phyloP scores from a whole-genome alignment of 2,329 filamentous ascomycete genomes.

The Fusarium tricinctum region DNA sequence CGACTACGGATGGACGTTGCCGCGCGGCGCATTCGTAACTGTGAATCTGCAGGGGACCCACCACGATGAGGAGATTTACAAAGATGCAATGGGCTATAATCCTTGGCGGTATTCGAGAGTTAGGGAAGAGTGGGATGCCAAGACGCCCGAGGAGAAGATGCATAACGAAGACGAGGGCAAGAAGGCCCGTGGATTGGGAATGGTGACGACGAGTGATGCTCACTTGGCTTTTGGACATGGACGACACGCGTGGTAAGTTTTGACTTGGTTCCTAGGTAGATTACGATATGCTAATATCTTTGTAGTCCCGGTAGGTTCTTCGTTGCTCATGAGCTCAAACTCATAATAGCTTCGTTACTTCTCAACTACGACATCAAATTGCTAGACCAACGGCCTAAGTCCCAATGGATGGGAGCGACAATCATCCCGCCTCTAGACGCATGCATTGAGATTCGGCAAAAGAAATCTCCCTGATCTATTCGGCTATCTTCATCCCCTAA shows the following conservation, averaged over 20 bases:
- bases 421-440: slow-evolving; percentile 52
- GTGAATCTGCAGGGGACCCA: slow-evolving; percentile 62
- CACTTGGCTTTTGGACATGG: slow-evolving; percentile 71
- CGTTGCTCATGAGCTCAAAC: slow-evolving; percentile 68
- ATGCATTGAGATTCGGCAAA: slow-evolving; percentile 49
- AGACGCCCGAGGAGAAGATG: slow-evolving; percentile 48
- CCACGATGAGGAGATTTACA: slow-evolving; percentile 62
- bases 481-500: not conserved
- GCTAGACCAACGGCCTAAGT: slow-evolving; percentile 56
- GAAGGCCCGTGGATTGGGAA: slow-evolving; percentile 58
- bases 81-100: slow-evolving; percentile 60
- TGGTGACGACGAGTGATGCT: slow-evolving; percentile 66
- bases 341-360: slow-evolving; percentile 65
- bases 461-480: not conserved
- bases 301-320: slow-evolving; percentile 68
- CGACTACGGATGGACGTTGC: slow-evolving; percentile 52
- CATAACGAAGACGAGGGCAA: slow-evolving; percentile 51
- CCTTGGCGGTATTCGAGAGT: slow-evolving; percentile 63
- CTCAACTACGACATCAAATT: slow-evolving; percentile 67
- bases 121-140: slow-evolving; percentile 56
- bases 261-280: not conserved
- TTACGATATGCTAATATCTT: not conserved
- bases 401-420: slow-evolving; percentile 61
- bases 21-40: slow-evolving; percentile 59
- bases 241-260: slow-evolving; percentile 62